Base-by-base conservation (phyloP, 2,329 filamentous ascomycete species). In the Capronia epimyces region DNA sequence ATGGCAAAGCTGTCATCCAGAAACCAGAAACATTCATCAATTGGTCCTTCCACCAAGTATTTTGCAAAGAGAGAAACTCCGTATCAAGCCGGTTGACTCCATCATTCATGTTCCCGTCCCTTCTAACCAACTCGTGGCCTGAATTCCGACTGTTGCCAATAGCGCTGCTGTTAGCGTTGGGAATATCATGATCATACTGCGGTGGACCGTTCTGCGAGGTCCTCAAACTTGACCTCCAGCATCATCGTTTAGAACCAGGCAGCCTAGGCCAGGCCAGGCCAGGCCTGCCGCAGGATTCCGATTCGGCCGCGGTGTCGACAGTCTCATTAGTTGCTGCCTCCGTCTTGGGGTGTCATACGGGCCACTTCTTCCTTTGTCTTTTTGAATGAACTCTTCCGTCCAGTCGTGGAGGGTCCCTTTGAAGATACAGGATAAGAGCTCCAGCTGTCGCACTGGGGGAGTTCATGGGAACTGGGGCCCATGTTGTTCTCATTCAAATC, bases 401-500 rank as follows among this genome's bases (percentile, higher is more conserved):
- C 32, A 21, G 39, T 18, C 16, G 49, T 37, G 13, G 34, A 2
- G 2, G 15, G 10, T 18, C 42, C 46, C 2, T 45, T 25, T 20
- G 32, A n/a, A n/a, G 22, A 20, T n/a, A 40, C 46, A 15, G 40
- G 22, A 32, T 15, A 42, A 1, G 44, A 57, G 13, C 55, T 52
- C 55, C 55, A 57, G 22, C 29, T 46, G 34, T 50, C 31, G 18
- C 22, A 22, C n/a, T 37, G 22, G 20, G 12, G n/a, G 43, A 47
- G 29, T 12, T 37, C 34, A 21, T 57, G 52, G n/a, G 55, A 57
- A 18, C 47, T 34, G 34, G 36, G 41, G 10, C 55, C 55, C 55
- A 57, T 57, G 36, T 52, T 52, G 40, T 57, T 57, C 44, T 57
- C 55, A 32, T 57, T 55, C 41, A 50, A 37, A 16, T 55, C 44